Evolutionary conservation across 495 filamentous ascomycete species (phyloP).

Genomic region (Margaritispora aquatica): DNA sequence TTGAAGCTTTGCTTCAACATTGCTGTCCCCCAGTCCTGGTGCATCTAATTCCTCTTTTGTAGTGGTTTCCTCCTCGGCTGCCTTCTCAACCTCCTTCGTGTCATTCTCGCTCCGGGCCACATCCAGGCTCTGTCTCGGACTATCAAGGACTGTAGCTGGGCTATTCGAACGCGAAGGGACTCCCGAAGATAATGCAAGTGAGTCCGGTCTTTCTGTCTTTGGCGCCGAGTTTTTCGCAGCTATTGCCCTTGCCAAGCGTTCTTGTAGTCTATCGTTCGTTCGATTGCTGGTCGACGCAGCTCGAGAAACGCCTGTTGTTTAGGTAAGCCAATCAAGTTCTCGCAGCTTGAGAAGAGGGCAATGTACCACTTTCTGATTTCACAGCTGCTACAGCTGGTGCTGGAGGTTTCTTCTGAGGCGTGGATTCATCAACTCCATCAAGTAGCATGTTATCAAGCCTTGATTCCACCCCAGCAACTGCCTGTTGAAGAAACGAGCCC

Average conservation of each 20-base stretch:
- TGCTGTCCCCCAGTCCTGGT: background rate
- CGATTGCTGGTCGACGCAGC: conserved; percentile 47
- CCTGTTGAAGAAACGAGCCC: conserved; percentile 85
- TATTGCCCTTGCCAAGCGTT: conserved; percentile 65
- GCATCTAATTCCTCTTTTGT: background rate
- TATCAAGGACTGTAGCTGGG: conserved; percentile 14
- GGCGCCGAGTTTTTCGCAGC: conserved; percentile 38
- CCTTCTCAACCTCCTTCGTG: conserved; percentile 7
- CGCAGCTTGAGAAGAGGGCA: background rate
- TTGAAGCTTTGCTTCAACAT: background rate
- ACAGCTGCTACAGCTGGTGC: conserved; percentile 17
- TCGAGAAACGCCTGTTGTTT: conserved; percentile 33
- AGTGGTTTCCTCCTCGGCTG: background rate
- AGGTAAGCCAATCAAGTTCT: background rate
- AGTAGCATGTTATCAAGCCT: conserved; percentile 86
- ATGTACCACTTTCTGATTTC: conserved; percentile 21
- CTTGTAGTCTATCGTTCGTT: conserved; percentile 74
- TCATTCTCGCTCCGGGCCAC: background rate
- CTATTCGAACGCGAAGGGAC: conserved; percentile 16
- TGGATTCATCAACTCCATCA: conserved; percentile 51
- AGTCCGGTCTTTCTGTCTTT: conserved; percentile 16
- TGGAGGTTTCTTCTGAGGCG: conserved; percentile 12
- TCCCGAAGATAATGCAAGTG: conserved; percentile 15
- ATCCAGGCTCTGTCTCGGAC: conserved; percentile 23
- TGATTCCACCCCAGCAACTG: conserved; percentile 90